A percentile compares a stretch with the other conserved stretches of the same genome.
Conservation (phyloP, 2,329 filamentous ascomycete species). For the Trichoderma arundinaceum region DNA sequence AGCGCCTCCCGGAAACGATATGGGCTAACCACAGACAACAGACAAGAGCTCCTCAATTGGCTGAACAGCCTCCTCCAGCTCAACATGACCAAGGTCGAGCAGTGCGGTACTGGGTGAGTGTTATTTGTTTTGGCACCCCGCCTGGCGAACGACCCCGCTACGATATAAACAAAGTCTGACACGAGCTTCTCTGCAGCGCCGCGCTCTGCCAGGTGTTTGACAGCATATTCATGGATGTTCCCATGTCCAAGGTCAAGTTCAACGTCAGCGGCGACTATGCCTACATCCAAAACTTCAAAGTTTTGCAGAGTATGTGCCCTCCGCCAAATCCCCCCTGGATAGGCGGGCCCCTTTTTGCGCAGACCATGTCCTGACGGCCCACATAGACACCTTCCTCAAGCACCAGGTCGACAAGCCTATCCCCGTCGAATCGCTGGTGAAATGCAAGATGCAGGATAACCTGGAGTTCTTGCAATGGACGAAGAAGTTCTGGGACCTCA, state of each 20-base stretch:
- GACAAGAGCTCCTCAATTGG: slow-evolving; percentile 96
- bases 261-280: slow-evolving; percentile 97
- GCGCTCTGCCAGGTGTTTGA: slow-evolving; percentile 97
- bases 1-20: slow-evolving; percentile 6
- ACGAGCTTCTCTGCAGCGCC: slow-evolving; percentile 64
- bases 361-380: slow-evolving; percentile 30
- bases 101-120: slow-evolving; percentile 91
- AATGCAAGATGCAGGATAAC: slow-evolving; percentile 99
- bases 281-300: slow-evolving; percentile 98
- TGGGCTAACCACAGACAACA: slow-evolving; percentile 48
- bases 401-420: slow-evolving; percentile 90
- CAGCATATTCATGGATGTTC: slow-evolving; percentile 94
- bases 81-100: slow-evolving; percentile 98
- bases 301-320: slow-evolving; percentile 79
- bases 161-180: slow-evolving; percentile 32
- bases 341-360: slow-evolving; percentile 3
- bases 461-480: slow-evolving; percentile 98
- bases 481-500: slow-evolving; percentile 97
- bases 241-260: slow-evolving; percentile 97
- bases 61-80: slow-evolving; percentile 97
- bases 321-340: slow-evolving; percentile 10
- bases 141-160: slow-evolving; percentile 29
- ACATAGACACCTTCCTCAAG: slow-evolving; percentile 77
- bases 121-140: slow-evolving; percentile 47
- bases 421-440: slow-evolving; percentile 85